Conservation (phyloP, 805 yeast genomes). For the Lipomyces yamadae region DNA sequence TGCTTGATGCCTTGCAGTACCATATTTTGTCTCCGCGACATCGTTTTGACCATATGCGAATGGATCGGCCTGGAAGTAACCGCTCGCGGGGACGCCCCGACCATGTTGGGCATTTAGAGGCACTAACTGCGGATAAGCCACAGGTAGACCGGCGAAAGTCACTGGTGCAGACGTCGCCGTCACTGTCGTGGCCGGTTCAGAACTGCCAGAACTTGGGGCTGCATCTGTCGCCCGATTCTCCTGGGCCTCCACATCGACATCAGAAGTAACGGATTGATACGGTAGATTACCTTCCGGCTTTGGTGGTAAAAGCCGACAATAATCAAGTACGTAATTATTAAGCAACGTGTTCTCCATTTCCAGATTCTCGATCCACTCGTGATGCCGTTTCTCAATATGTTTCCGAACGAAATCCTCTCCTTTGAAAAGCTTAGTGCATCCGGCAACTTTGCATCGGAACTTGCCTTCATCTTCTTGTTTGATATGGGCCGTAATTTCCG, state of each 20-base stretch:
- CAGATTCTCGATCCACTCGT: slow-evolving; percentile 28
- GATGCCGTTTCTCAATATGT: slow-evolving; percentile 35
- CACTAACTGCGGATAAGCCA: slow-evolving; percentile 21
- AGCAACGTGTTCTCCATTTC: slow-evolving; percentile 19
- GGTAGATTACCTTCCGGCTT: slow-evolving; percentile 28
- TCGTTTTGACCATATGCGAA: slow-evolving; percentile 24
- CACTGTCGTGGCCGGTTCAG: not conserved
- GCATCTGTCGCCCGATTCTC: slow-evolving; percentile 7
- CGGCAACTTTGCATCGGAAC: slow-evolving; percentile 36
- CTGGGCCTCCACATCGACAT: not conserved
- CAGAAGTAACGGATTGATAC: not conserved
- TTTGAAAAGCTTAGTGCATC: slow-evolving; percentile 35
- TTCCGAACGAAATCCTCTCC: slow-evolving; percentile 38
- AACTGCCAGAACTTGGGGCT: not conserved
- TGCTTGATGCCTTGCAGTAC: slow-evolving; percentile 15
- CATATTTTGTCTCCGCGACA: slow-evolving; percentile 13
- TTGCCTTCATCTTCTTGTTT: slow-evolving; percentile 33
- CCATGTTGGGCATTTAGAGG: slow-evolving; percentile 10
- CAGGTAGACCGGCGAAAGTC: slow-evolving; percentile 29
- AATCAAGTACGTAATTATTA: slow-evolving; percentile 32
- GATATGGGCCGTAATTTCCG: slow-evolving; percentile 25
- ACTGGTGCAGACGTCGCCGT: slow-evolving; percentile 5
- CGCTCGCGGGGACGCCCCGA: slow-evolving; percentile 17
- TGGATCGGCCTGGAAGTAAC: slow-evolving; percentile 23
- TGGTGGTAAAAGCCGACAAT: slow-evolving; percentile 30